Evolutionary conservation across 2,329 filamentous ascomycete genomes (phyloP).

Genomic region (Endoconidiophora polonica): DNA sequence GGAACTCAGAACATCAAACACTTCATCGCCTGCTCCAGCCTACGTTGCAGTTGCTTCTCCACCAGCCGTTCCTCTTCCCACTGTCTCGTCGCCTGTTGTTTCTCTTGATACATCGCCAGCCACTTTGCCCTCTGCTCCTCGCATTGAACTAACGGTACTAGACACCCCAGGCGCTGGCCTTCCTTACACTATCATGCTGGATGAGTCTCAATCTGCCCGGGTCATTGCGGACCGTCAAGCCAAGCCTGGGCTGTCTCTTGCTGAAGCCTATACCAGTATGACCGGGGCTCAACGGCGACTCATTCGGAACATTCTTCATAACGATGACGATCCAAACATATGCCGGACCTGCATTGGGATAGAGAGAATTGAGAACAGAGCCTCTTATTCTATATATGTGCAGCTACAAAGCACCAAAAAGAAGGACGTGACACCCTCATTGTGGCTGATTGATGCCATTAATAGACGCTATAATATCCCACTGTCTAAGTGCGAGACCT

Average conservation of each 20-base stretch:
- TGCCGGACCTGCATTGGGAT: conserved; percentile 1
- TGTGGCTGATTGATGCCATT: conserved; percentile 4
- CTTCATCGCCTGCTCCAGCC: background rate
- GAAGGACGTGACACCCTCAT: background rate
- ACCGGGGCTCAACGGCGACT: background rate
- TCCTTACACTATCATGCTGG: conserved; percentile 1
- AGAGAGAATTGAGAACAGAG: background rate
- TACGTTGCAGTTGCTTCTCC: background rate
- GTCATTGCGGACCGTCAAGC: background rate
- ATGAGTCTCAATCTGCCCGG: background rate
- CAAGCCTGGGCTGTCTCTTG: background rate
- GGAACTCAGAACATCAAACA: background rate
- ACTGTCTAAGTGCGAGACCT: background rate
- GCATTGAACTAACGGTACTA: background rate
- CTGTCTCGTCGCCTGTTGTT: background rate
- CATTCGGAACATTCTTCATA: background rate
- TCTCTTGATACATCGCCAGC: background rate
- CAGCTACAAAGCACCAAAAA: background rate
- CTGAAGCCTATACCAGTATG: background rate
- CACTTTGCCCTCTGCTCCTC: background rate
- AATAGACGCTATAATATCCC: conserved; percentile 2
- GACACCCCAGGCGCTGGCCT: background rate
- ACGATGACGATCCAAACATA: background rate
- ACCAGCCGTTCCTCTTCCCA: background rate
- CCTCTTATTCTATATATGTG: background rate